Conservation (phyloP, 345 rosid genomes). For the Eucalyptus cloeziana region DNA sequence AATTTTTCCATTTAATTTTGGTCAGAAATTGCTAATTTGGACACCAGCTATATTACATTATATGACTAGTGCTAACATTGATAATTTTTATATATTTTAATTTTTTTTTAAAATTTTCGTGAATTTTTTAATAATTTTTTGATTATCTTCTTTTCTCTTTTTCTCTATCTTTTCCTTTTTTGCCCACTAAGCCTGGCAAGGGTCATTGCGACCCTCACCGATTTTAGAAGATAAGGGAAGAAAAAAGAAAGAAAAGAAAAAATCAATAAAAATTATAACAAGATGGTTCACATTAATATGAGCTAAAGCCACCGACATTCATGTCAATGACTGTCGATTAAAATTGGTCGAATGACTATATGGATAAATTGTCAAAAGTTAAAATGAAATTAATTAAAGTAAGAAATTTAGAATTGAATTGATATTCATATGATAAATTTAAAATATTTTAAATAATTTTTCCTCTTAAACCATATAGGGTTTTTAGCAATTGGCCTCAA, state of each 20-base stretch:
- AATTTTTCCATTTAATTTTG: background rate
- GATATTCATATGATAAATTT: fast-evolving
- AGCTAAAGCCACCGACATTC: fast-evolving
- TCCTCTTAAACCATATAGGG: background rate
- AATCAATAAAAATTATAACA: background rate
- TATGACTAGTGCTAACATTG: fast-evolving
- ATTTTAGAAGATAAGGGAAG: background rate
- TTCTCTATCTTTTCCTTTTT: background rate
- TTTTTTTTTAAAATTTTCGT: background rate
- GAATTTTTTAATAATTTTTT: background rate
- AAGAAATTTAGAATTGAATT: fast-evolving
- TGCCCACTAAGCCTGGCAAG: fast-evolving
- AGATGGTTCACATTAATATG: background rate
- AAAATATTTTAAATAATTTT: background rate
- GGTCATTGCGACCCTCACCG: fast-evolving
- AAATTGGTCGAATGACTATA: fast-evolving
- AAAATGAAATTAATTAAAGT: fast-evolving
- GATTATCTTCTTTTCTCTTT: background rate
- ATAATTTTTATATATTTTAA: background rate
- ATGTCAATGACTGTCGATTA: fast-evolving
- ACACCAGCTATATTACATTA: fast-evolving
- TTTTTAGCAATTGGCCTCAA: background rate
- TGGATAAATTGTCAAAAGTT: fast-evolving
- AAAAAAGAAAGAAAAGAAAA: background rate
- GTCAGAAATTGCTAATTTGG: background rate